Conservation (phyloP, 768 basidiomycete genomes). For the Rhodosporidiobolus sp. region DNA sequence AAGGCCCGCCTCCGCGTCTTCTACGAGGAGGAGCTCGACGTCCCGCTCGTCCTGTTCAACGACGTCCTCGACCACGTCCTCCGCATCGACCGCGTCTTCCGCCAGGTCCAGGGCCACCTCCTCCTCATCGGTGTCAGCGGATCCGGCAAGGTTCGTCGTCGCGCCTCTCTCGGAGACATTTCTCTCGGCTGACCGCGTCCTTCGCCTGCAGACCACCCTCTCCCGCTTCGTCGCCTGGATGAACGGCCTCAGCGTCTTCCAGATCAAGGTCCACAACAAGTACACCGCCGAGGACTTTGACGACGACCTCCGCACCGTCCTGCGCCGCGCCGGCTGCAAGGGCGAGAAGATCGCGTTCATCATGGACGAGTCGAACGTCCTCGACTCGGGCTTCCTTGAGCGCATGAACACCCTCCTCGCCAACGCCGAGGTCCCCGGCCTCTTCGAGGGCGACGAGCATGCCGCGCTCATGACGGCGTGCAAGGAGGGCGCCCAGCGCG, state of each 20-base stretch:
- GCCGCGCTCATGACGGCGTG: constrained; percentile 98
- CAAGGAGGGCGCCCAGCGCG: constrained; percentile 98
- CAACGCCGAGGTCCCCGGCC: constrained; percentile 99
- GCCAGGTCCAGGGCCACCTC: constrained; percentile 94
- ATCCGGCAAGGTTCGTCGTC: constrained; percentile 78
- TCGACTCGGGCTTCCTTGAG: constrained; percentile 97
- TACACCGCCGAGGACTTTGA: constrained; percentile 99
- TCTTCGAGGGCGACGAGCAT: constrained; percentile 99
- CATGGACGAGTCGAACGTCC: constrained; percentile 99
- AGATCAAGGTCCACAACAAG: constrained; percentile 99
- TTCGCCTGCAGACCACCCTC: constrained; percentile 70
- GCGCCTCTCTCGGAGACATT: constrained; percentile 26
- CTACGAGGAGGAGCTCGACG: constrained; percentile 97
- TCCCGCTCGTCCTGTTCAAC: constrained; percentile 95
- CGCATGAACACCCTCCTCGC: constrained; percentile 99
- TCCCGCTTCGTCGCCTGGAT: constrained; percentile 99
- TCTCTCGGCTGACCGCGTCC: neutral
- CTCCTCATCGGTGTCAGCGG: constrained; percentile 97
- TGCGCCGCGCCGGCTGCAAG: constrained; percentile 93
- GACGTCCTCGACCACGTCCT: constrained; percentile 97
- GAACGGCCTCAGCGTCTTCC: constrained; percentile 98
- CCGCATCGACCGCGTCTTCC: constrained; percentile 96
- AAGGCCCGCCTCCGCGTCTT: constrained; percentile 96
- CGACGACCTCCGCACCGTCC: constrained; percentile 89
- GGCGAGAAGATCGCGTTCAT: constrained; percentile 99